Base-by-base conservation (phyloP, 305 asterid species). In the Euphrasia arctica region DNA sequence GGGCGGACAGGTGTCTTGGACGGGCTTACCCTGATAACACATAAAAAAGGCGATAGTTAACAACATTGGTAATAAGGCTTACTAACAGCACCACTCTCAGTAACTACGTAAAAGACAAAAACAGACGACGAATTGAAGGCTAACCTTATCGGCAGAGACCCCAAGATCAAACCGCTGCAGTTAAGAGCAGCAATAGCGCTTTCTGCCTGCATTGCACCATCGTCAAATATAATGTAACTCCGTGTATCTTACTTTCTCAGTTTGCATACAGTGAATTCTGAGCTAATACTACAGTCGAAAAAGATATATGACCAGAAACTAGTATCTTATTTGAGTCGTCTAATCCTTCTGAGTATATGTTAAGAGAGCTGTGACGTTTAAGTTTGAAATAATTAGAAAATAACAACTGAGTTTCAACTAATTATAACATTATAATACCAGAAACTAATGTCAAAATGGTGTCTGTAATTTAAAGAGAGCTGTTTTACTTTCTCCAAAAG, bases 1-100 rank as follows among this genome's bases (percentile, higher is more conserved):
- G 73, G 65, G 43, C 76, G 67, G 29, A 75, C 67, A 9, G 74
- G 79, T 4, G 73, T 70, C 76, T 75, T 75, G 10, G 80, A 75
- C 27, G 76, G 74, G 70, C 74, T 71, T 13, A 71, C 73, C 76
- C 76, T 75, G 67, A 39, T 4, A n/a, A 47, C 13, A 8, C 49
- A 69, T 1, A 1, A 12, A 50, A 6, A 15, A 50, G 9, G 27
- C 28, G 6, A n/a, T 13, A 7, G 18, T 50, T 13, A 50, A 50
- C 56, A 14, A 50, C 56, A 50, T 14, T 50, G 22, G 10, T 4
- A 5, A 50, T 50, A 13, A 14, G 13, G 6, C 51, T 12, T 10
- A 45, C 42, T 36, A 36, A 13, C 51, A 45, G 51, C 14, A 13
- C 51, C 49, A 10, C 9, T 36, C 8, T 36, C 8, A 36, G 42